Percentiles rank a stretch among this genome's conserved stretches.
These are phyloP conservation scores for Flaveria bidentis DNA, from an alignment of 129 eudicot genomes.

Conservation along the genomic window DNA sequence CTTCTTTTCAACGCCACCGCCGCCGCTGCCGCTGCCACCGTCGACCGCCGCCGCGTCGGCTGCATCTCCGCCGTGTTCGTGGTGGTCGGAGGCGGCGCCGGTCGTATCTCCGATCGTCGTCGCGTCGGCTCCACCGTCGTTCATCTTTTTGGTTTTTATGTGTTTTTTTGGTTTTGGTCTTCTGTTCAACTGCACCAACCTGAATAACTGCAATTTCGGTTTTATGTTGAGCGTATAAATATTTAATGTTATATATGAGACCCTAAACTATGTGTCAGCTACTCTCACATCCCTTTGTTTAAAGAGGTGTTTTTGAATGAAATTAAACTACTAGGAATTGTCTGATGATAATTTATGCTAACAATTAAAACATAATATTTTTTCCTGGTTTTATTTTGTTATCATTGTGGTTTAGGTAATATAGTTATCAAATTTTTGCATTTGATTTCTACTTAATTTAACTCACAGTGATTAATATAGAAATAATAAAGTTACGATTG, in stretches of 20 bases:
- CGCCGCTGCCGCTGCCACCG: background rate
- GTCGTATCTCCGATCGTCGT: conserved; percentile 16
- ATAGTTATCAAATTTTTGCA: too few relatives aligned
- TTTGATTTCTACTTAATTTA: too few relatives aligned
- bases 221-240: background rate
- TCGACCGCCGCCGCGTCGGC: conserved; percentile 21
- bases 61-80: conserved; percentile 17
- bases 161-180: conserved; percentile 17
- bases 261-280: conserved; percentile 18
- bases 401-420: too few relatives aligned
- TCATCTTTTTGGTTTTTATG: conserved; percentile 10
- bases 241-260: background rate
- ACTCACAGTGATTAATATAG: too few relatives aligned
- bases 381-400: too few relatives aligned
- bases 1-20: conserved; percentile 25
- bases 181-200: conserved; percentile 48
- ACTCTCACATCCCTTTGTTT: background rate
- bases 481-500: too few relatives aligned
- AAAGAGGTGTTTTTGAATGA: background rate
- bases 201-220: conserved; percentile 42
- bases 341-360: too few relatives aligned
- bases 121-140: conserved; percentile 22
- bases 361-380: too few relatives aligned
- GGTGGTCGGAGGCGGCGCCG: conserved; percentile 11
- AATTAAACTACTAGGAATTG: too few relatives aligned